Conservation (phyloP, 2,329 filamentous ascomycete genomes). For the Pleoardoris graminearum region DNA sequence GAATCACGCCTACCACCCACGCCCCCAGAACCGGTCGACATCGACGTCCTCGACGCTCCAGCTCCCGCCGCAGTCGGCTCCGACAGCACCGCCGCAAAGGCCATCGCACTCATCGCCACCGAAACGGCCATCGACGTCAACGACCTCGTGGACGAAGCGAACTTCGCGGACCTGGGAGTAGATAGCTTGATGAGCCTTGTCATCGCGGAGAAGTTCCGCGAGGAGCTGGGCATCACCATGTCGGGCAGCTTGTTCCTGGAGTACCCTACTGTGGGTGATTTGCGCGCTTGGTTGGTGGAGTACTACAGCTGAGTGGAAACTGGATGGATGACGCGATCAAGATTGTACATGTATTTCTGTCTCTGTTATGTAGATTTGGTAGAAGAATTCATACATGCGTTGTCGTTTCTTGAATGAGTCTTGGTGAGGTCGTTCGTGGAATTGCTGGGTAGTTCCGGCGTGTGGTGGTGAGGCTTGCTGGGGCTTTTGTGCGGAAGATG, state of each 20-base stretch:
- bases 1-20: background rate
- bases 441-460: no score
- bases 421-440: no score
- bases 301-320: background rate
- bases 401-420: no score
- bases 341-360: background rate
- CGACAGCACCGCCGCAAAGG: constrained; percentile 15
- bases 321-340: no score
- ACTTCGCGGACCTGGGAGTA: constrained; percentile 31
- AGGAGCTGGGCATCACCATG: constrained; percentile 22
- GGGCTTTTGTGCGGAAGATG: no score
- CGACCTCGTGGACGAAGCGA: constrained; percentile 25
- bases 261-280: constrained; percentile 28
- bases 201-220: constrained; percentile 27
- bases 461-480: no score
- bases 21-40: background rate
- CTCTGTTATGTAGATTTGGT: no score
- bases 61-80: background rate
- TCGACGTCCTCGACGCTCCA: background rate
- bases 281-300: constrained; percentile 8
- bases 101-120: constrained; percentile 21
- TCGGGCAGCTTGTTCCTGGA: constrained; percentile 26
- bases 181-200: constrained; percentile 32
- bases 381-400: no score
- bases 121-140: constrained; percentile 22